Percentiles rank a stretch among this genome's conserved stretches.
These are phyloP conservation scores for Xerocomus amazonicus DNA, from an alignment of 1,284 basidiomycete species.

Conservation along the genomic window DNA sequence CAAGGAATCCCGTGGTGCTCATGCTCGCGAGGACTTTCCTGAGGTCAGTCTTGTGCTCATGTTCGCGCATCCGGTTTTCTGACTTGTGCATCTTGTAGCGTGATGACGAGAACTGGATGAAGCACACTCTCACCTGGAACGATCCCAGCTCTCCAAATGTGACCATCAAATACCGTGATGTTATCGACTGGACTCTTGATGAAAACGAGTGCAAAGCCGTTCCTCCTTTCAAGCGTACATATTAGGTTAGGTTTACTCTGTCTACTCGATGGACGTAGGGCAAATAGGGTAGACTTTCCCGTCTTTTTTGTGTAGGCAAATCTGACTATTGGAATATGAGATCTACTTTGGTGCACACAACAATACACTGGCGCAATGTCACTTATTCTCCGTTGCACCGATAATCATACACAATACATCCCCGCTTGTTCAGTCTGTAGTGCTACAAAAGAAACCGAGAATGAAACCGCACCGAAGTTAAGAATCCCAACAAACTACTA, in stretches of 20 bases:
- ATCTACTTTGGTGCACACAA: neutral
- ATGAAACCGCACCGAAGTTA: too few relatives aligned
- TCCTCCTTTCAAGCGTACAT: conserved; percentile 85
- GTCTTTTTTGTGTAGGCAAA: conserved; percentile 9
- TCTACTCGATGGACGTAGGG: neutral
- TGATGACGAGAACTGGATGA: conserved; percentile 92
- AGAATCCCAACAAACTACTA: too few relatives aligned
- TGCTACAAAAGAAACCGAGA: too few relatives aligned
- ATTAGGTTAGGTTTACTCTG: conserved; percentile 49
- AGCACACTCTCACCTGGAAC: conserved; percentile 86
- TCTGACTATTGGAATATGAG: conserved; percentile 11
- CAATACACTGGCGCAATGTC: too few relatives aligned
- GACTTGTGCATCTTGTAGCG: conserved; percentile 45
- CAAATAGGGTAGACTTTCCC: conserved; percentile 5
- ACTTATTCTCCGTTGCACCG: too few relatives aligned
- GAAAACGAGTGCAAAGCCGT: conserved; percentile 93
- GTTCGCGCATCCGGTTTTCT: conserved; percentile 1
- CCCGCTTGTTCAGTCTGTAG: too few relatives aligned
- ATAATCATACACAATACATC: too few relatives aligned
- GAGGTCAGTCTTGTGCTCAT: conserved; percentile 50
- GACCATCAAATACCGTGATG: conserved; percentile 84
- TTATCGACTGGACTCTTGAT: conserved; percentile 86
- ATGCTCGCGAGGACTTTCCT: conserved; percentile 95
- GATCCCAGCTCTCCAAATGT: conserved; percentile 77
- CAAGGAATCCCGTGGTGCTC: conserved; percentile 96